Evolutionary conservation across 2,329 filamentous ascomycete species (phyloP).

Genomic region (Apiospora pterosperma): DNA sequence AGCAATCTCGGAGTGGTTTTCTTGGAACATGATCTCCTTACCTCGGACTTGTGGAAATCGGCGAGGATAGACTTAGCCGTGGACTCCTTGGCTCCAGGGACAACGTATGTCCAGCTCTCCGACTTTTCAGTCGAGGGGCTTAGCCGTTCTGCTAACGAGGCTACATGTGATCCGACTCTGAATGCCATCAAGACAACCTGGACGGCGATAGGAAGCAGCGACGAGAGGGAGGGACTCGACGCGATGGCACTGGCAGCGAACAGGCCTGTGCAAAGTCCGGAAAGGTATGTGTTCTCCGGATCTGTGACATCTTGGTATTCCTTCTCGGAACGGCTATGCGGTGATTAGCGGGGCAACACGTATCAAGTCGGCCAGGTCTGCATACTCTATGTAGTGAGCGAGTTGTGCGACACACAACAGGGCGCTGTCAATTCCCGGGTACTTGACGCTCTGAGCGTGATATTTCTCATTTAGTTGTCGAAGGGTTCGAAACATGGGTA

Average conservation of each 20-base stretch:
- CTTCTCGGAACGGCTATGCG: conserved; percentile 46
- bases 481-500: conserved; percentile 61
- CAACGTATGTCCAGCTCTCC: conserved; percentile 65
- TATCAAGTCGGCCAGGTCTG: conserved; percentile 12
- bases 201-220: conserved; percentile 59
- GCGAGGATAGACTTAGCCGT: conserved; percentile 47
- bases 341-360: conserved; percentile 23
- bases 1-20: background rate
- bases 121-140: conserved; percentile 38
- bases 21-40: conserved; percentile 24
- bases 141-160: conserved; percentile 44
- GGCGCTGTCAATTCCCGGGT: conserved; percentile 61
- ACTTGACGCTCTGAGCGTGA: conserved; percentile 52
- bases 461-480: conserved; percentile 65
- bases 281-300: conserved; percentile 49
- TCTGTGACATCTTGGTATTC: conserved; percentile 50
- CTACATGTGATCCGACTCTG: conserved; percentile 57
- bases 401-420: conserved; percentile 63
- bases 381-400: conserved; percentile 66
- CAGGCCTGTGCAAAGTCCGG: conserved; percentile 67
- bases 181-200: conserved; percentile 66
- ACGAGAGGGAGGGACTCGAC: conserved; percentile 57
- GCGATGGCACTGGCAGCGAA: conserved; percentile 68
- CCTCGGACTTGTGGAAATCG: conserved; percentile 56
- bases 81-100: conserved; percentile 52